These are phyloP conservation scores for Mrakia hoshinonis DNA, from an alignment of 768 basidiomycete genomes.

Conservation along the genomic window DNA sequence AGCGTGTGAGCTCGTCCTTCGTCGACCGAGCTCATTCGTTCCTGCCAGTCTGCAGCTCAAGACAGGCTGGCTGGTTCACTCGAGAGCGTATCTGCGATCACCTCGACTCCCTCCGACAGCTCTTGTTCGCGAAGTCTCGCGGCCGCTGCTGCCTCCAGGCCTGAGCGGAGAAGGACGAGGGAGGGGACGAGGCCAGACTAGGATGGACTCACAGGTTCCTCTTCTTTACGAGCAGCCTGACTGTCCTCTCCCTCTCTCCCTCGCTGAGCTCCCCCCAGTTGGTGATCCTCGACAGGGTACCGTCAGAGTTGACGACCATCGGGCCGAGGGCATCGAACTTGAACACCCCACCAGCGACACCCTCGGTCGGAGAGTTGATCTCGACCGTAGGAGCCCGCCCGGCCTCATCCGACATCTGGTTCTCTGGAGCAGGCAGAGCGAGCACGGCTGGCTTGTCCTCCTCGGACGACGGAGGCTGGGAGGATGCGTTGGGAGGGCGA, in stretches of 20 bases:
- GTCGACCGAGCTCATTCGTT: no score
- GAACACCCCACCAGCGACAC: constrained; percentile 3
- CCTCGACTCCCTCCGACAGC: no score
- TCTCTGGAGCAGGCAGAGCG: background rate
- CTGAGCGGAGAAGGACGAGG: background rate
- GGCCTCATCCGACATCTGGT: background rate
- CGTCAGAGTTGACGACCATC: constrained; percentile 8
- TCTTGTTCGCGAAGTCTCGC: background rate
- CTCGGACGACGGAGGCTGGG: no score
- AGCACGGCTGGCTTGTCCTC: background rate
- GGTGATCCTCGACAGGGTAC: constrained; percentile 57
- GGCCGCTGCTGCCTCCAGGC: background rate
- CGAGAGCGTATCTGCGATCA: no score
- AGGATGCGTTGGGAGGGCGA: no score
- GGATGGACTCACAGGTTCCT: constrained; percentile 45
- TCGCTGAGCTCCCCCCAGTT: constrained; percentile 58
- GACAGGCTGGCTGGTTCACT: no score
- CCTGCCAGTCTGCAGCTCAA: no score
- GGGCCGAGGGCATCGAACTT: constrained; percentile 5
- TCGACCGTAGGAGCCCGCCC: background rate
- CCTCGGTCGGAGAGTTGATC: background rate
- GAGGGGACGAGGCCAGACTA: background rate
- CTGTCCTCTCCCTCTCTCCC: constrained; percentile 52
- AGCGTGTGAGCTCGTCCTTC: no score
- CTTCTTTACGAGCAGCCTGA: constrained; percentile 49